phyloP scores from a whole-genome alignment of 140 eudicot genomes.

The Bidens hawaiensis region DNA sequence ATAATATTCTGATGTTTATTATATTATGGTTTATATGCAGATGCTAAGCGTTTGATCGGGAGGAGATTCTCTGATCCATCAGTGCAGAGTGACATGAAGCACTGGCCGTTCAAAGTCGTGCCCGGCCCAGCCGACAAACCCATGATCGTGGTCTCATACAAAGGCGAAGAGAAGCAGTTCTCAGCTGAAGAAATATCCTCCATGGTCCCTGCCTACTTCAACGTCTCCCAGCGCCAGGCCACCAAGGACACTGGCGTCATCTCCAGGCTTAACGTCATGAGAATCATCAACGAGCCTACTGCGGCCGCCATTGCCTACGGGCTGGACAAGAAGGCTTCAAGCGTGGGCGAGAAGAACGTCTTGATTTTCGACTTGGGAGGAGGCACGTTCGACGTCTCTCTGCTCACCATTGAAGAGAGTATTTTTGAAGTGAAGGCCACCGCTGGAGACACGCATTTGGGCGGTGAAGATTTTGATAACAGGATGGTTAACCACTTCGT shows the following conservation, averaged over 20 bases:
- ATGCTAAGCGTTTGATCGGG: slow-evolving; percentile 48
- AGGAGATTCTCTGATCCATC: slow-evolving; percentile 43
- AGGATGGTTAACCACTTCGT: neutral
- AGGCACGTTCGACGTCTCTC: neutral
- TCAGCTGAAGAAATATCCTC: slow-evolving; percentile 31
- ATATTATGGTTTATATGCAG: slow-evolving; percentile 12
- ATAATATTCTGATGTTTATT: neutral
- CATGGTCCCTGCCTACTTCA: slow-evolving; percentile 11
- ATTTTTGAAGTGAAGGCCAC: slow-evolving; percentile 17
- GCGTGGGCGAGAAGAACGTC: neutral
- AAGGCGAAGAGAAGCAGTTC: slow-evolving; percentile 39
- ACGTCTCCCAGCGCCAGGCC: neutral
- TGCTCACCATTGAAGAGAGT: slow-evolving; percentile 7
- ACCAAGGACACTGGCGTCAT: slow-evolving; percentile 3
- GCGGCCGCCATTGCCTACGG: neutral
- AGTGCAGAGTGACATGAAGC: slow-evolving; percentile 38
- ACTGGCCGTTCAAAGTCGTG: slow-evolving; percentile 41
- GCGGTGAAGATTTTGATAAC: neutral
- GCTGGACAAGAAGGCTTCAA: neutral
- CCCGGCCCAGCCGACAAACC: slow-evolving; percentile 41
- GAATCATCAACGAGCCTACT: neutral
- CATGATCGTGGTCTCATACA: slow-evolving; percentile 34
- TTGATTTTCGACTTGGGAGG: slow-evolving; percentile 6
- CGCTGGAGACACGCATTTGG: slow-evolving; percentile 11
- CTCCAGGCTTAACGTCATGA: neutral